phyloP scores from a whole-genome alignment of 148 eudicot species.

The Talinum fruticosum region DNA sequence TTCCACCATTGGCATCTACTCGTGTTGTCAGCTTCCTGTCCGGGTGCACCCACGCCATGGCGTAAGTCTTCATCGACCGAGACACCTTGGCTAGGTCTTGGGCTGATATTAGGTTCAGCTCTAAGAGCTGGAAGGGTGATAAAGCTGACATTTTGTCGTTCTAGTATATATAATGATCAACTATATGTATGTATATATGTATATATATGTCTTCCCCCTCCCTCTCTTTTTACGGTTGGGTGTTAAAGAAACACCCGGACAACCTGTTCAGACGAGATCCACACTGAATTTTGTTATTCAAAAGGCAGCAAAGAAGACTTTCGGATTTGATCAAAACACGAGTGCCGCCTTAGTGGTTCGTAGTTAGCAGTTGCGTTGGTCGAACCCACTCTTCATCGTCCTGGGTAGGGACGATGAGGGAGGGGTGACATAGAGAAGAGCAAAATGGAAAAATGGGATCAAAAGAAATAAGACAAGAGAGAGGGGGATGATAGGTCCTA shows the following conservation, averaged over 20 bases:
- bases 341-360: neutral
- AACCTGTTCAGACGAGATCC: neutral
- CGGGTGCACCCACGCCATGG: slow-evolving; percentile 62
- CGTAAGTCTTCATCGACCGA: slow-evolving; percentile 50
- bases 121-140: slow-evolving; percentile 52
- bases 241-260: neutral
- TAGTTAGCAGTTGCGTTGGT: neutral
- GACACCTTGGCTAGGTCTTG: slow-evolving; percentile 57
- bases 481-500: neutral
- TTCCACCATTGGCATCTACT: slow-evolving; percentile 40
- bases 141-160: slow-evolving; percentile 24
- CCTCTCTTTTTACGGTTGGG: neutral
- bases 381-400: slow-evolving; percentile 33
- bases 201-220: neutral
- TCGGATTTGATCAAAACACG: neutral
- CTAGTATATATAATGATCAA: neutral
- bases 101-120: slow-evolving; percentile 64
- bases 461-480: neutral
- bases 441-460: neutral
- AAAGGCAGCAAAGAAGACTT: neutral
- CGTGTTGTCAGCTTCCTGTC: slow-evolving; percentile 52
- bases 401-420: slow-evolving; percentile 27
- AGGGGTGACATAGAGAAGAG: slow-evolving; percentile 21
- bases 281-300: neutral
- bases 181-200: neutral